Evolutionary conservation across 306 rosid species (phyloP), one percentile per base, ranked within the genome.

Genomic region (Medicago ruthenica): DNA sequence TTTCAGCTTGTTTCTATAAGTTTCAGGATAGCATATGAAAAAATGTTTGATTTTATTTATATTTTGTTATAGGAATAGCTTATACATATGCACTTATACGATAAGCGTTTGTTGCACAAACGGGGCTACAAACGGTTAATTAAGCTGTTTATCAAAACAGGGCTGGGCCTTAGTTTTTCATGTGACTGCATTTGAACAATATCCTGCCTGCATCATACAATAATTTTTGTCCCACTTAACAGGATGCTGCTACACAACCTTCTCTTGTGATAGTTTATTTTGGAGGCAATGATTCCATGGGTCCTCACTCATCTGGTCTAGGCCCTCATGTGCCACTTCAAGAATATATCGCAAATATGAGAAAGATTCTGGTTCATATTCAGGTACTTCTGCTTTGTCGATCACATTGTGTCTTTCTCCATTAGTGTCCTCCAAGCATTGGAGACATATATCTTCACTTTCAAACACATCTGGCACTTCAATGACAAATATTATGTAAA

Each of bases 221-320:
- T 48, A 22, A 15, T 71, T 68, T 50, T 39, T 48, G 36, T 62
- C 20, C 34, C 47, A 69, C 41, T 81, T 61, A 31, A 9, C 75
- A 91, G 97, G 96, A 91, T 83, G 92, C 92, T 79, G 83, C 90
- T 54, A 76, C 81, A 18, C 96, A 89, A 65, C 98, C 97, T 64
- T 85, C 97, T 76, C 87, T 93, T 85, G 96, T 93, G 59, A 85
- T 93, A 48, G 98, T 89, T 68, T 93, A 93, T 81, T 93, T 93
- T 78, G 97, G 98, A 0, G 98, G 98, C 44, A 93, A 93, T 82
- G 96, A 93, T 85, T 91, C 97, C 62, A 91, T 93, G 98, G 98
- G 98, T 47, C 73, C 92, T 79, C 97, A 93, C 83, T 62, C 91
- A 13, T 93, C 97, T 45, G 92, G 96, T 78, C 81, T 93, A 22